A percentile compares a stretch with the other conserved stretches of the same genome.
phyloP scores from a whole-genome alignment of 2,329 filamentous ascomycete species.

The Cyphellophora europaea region DNA sequence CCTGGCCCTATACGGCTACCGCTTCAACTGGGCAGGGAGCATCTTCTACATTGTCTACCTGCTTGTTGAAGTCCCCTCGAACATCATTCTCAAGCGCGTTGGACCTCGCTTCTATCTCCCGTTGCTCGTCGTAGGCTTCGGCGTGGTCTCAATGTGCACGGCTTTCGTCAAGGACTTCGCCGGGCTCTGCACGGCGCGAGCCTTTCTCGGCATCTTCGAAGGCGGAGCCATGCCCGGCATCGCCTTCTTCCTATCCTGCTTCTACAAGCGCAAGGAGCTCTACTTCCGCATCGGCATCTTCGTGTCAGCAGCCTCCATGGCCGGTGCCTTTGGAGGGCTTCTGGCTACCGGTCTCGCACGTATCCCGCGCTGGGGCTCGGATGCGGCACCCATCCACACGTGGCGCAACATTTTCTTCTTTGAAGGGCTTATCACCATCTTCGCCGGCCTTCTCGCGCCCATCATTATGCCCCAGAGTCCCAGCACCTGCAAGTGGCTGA shows the following conservation, averaged over 20 bases:
- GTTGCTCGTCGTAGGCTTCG: conserved; percentile 20
- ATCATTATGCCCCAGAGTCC: conserved; percentile 36
- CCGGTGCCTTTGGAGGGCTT: conserved; percentile 42
- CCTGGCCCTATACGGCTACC: conserved; percentile 35
- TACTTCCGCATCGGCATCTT: conserved; percentile 36
- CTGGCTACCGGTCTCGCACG: conserved; percentile 39
- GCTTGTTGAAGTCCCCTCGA: conserved; percentile 48
- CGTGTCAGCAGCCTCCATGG: conserved; percentile 38
- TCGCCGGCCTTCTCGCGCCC: conserved; percentile 31
- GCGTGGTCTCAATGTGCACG: conserved; percentile 32
- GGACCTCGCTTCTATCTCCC: conserved; percentile 31
- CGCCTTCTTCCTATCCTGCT: conserved; percentile 54
- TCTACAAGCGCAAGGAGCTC: conserved; percentile 37
- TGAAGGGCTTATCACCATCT: conserved; percentile 38
- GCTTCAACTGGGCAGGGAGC: conserved; percentile 28
- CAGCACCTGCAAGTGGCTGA: conserved; percentile 30
- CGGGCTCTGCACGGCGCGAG: conserved; percentile 40
- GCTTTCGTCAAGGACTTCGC: conserved; percentile 41
- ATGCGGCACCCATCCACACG: conserved; percentile 11
- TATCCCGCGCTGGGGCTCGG: conserved; percentile 11
- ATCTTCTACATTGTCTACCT: conserved; percentile 38
- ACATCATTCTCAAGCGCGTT: conserved; percentile 47
- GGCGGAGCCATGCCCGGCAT: conserved; percentile 25
- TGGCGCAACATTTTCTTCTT: conserved; percentile 50
- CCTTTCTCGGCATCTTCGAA: conserved; percentile 42